phyloP scores from a whole-genome alignment of 169 alveolate species.

The Eimeria necatrix region DNA sequence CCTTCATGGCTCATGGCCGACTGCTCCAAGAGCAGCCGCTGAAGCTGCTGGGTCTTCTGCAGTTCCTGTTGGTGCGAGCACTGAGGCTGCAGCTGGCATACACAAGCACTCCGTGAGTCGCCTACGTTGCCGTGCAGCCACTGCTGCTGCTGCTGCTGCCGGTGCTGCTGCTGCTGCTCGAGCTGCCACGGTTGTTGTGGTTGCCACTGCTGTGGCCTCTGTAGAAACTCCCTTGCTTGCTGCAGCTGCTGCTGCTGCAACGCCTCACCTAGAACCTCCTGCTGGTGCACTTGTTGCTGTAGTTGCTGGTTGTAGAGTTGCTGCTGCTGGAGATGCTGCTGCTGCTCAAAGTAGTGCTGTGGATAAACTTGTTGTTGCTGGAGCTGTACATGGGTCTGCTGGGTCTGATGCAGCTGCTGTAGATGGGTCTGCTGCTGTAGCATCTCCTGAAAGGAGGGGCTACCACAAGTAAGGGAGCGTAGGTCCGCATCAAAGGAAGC shows the following conservation, averaged over 20 bases:
- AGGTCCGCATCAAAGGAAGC: constrained; percentile 50
- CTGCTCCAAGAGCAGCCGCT: neutral
- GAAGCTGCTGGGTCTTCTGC: constrained; percentile 27
- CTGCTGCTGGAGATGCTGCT: constrained; percentile 5
- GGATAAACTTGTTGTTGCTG: neutral
- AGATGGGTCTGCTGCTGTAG: constrained; percentile 28
- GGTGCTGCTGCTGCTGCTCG: constrained; percentile 3
- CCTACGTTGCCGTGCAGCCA: constrained; percentile 14
- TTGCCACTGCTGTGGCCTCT: neutral
- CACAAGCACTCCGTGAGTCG: neutral
- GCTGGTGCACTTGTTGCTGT: constrained; percentile 45
- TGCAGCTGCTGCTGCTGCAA: constrained; percentile 34
- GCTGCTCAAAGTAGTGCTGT: constrained; percentile 6
- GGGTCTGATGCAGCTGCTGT: neutral
- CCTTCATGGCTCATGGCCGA: neutral
- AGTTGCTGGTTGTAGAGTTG: neutral
- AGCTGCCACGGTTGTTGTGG: neutral
- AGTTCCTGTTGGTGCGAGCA: neutral
- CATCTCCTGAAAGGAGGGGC: neutral
- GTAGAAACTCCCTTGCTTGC: neutral
- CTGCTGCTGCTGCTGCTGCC: constrained; percentile 10
- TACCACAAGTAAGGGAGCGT: neutral
- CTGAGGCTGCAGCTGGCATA: neutral
- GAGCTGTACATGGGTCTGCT: neutral
- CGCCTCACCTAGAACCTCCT: neutral